A percentile compares a stretch with the other conserved stretches of the same genome.
phyloP scores from a whole-genome alignment of 2,329 filamentous ascomycete genomes.

The Biscogniauxia mediterranea region DNA sequence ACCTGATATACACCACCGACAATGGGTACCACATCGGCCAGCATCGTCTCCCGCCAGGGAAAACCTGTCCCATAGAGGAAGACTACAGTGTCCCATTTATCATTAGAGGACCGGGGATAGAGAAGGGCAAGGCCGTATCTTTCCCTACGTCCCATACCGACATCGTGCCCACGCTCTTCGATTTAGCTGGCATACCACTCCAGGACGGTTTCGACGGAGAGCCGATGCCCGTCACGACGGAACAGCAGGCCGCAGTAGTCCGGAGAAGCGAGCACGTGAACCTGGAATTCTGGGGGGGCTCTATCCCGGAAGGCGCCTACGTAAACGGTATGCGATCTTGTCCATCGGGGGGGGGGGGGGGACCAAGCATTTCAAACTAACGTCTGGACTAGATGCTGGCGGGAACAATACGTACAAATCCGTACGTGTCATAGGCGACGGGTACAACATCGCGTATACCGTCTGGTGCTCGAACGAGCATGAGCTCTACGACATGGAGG shows the following conservation, averaged over 20 bases:
- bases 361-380: no score
- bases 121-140: background rate
- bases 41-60: slow-evolving; percentile 54
- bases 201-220: slow-evolving; percentile 49
- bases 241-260: slow-evolving; percentile 4
- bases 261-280: slow-evolving; percentile 12
- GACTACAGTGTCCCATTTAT: slow-evolving; percentile 57
- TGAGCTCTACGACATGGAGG: slow-evolving; percentile 63
- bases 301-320: background rate
- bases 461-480: slow-evolving; percentile 69
- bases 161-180: slow-evolving; percentile 50
- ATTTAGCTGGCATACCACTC: slow-evolving; percentile 28
- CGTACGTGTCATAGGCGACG: slow-evolving; percentile 50
- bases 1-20: slow-evolving; percentile 54
- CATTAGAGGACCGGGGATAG: slow-evolving; percentile 55
- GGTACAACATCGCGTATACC: slow-evolving; percentile 63
- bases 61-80: slow-evolving; percentile 53
- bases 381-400: background rate
- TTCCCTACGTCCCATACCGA: slow-evolving; percentile 52
- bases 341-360: background rate
- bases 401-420: slow-evolving; percentile 62
- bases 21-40: slow-evolving; percentile 58
- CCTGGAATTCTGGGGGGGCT: slow-evolving; percentile 3
- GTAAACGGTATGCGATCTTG: background rate
- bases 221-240: slow-evolving; percentile 40